A percentile compares a stretch with the other conserved stretches of the same genome.
These are phyloP conservation scores for Skeletonema costatum DNA, from an alignment of 108 stramenopile species.

Conservation along the genomic window DNA sequence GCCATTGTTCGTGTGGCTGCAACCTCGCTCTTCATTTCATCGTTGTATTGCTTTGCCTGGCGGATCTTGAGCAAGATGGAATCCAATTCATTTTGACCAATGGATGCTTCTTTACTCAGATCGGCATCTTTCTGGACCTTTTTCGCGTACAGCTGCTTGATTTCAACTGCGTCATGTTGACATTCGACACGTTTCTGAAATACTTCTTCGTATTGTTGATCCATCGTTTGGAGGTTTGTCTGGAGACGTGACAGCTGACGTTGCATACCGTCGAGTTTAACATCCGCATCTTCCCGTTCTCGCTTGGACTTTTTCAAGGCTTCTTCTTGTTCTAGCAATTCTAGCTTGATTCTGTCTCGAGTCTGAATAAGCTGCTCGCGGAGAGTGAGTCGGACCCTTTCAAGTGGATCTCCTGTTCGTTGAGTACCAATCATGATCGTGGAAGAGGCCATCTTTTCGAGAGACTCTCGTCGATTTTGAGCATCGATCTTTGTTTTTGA, in stretches of 20 bases:
- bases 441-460: too few species aligned
- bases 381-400: slow-evolving; percentile 68
- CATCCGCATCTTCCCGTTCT: slow-evolving; percentile 68
- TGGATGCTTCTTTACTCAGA: slow-evolving; percentile 28
- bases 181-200: slow-evolving; percentile 45
- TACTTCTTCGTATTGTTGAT: slow-evolving; percentile 47
- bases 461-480: background rate
- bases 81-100: slow-evolving; percentile 55
- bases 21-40: slow-evolving; percentile 82
- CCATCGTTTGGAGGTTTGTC: slow-evolving; percentile 56
- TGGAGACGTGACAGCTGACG: slow-evolving; percentile 83
- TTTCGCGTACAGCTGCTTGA: slow-evolving; percentile 34
- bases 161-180: slow-evolving; percentile 49
- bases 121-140: slow-evolving; percentile 11
- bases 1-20: slow-evolving; percentile 72
- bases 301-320: slow-evolving; percentile 15
- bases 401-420: slow-evolving; percentile 29
- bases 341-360: slow-evolving; percentile 60
- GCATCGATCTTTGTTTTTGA: too few species aligned
- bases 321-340: slow-evolving; percentile 62
- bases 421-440: background rate
- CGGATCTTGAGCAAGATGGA: slow-evolving; percentile 58
- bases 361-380: slow-evolving; percentile 64
- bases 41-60: slow-evolving; percentile 80
- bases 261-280: slow-evolving; percentile 81